Evolutionary conservation across 441 rosid species (phyloP).

Genomic region (Populus hybrid): DNA sequence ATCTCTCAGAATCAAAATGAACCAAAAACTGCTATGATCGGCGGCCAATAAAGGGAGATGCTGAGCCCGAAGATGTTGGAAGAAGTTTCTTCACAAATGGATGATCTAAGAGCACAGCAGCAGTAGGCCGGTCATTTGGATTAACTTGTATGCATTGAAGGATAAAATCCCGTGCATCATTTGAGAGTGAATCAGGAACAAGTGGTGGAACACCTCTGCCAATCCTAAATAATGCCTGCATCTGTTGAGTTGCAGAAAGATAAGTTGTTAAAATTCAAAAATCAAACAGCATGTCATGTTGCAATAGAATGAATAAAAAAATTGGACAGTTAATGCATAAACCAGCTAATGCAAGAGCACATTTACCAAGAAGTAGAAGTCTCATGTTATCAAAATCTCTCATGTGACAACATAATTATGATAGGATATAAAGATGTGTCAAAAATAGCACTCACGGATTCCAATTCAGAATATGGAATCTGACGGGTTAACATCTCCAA

Average conservation of each 20-base stretch:
- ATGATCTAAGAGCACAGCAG: slow-evolving; percentile 67
- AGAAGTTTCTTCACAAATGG: slow-evolving; percentile 64
- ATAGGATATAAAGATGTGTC: slow-evolving; percentile 4
- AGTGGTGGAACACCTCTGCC: slow-evolving; percentile 75
- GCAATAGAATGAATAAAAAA: background rate
- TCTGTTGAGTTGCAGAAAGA: slow-evolving; percentile 38
- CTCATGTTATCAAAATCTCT: background rate
- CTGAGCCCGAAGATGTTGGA: slow-evolving; percentile 43
- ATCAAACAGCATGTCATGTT: background rate
- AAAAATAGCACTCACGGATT: slow-evolving; percentile 50
- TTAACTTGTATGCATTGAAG: slow-evolving; percentile 56
- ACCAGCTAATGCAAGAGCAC: background rate
- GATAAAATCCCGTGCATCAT: slow-evolving; percentile 69
- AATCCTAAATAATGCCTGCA: slow-evolving; percentile 69
- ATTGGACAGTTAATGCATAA: background rate
- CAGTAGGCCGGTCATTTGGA: slow-evolving; percentile 70
- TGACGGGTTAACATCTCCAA: slow-evolving; percentile 77
- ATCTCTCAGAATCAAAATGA: background rate
- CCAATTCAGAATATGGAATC: slow-evolving; percentile 63
- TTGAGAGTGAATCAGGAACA: slow-evolving; percentile 55
- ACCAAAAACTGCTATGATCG: slow-evolving; percentile 22
- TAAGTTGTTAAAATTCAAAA: slow-evolving; percentile 6
- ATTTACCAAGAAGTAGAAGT: background rate
- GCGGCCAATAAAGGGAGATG: slow-evolving; percentile 49
- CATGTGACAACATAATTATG: background rate